phyloP scores from a whole-genome alignment of 192 early-diverging fungal genomes.

The Linnemannia hyalina region DNA sequence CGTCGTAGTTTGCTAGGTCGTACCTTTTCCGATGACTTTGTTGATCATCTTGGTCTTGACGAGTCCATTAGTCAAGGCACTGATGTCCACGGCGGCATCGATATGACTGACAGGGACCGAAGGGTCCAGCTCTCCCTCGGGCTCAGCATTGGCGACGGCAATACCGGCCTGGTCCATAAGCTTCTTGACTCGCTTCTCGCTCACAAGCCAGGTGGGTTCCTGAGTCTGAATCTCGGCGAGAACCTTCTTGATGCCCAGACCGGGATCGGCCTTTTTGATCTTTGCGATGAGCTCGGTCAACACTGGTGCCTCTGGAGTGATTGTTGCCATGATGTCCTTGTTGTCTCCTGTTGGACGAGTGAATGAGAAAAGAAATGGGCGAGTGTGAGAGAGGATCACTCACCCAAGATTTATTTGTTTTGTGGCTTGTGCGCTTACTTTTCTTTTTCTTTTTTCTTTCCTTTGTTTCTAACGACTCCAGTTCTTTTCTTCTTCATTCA shows the following conservation, averaged over 20 bases:
- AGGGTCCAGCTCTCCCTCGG: slow-evolving; percentile 60
- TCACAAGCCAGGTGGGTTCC: slow-evolving; percentile 68
- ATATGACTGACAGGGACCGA: slow-evolving; percentile 67
- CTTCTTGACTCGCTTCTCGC: slow-evolving; percentile 75
- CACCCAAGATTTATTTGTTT: neutral
- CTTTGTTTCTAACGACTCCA: neutral
- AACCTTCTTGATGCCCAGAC: slow-evolving; percentile 67
- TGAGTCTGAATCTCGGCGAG: slow-evolving; percentile 49
- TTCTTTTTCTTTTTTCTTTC: slow-evolving; percentile 2
- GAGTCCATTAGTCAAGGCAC: slow-evolving; percentile 49
- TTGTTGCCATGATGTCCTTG: slow-evolving; percentile 30
- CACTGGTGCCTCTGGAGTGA: slow-evolving; percentile 50
- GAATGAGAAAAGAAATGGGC: neutral
- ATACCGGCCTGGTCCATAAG: slow-evolving; percentile 64
- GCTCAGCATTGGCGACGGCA: slow-evolving; percentile 44
- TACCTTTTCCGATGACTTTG: slow-evolving; percentile 51
- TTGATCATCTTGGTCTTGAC: slow-evolving; percentile 56
- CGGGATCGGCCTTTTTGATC: slow-evolving; percentile 64
- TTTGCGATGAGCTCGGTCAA: slow-evolving; percentile 50
- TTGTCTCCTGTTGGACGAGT: neutral
- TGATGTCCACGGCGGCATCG: slow-evolving; percentile 58
- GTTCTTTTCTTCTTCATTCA: neutral
- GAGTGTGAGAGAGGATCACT: neutral
- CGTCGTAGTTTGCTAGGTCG: neutral
- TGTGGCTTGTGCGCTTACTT: slow-evolving; percentile 16